A percentile compares a stretch with the other conserved stretches of the same genome.
Conservation (phyloP, 441 rosid genomes). For the Daphne laureola region DNA sequence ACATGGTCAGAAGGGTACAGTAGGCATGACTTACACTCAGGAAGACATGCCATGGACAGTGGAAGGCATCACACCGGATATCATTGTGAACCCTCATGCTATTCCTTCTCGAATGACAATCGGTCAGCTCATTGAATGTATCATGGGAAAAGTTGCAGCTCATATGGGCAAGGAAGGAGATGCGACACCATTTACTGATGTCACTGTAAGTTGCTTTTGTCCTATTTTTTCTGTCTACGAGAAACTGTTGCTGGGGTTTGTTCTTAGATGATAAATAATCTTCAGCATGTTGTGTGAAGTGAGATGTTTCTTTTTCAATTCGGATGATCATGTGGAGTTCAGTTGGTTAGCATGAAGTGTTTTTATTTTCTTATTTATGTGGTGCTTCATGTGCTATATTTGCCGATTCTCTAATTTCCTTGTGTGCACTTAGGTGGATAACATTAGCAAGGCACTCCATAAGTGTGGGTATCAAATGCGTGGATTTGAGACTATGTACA, state of each 20-base stretch:
- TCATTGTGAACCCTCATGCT: slow-evolving; percentile 95
- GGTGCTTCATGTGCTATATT: too few species aligned
- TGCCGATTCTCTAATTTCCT: background rate
- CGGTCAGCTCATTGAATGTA: slow-evolving; percentile 98
- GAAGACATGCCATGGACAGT: slow-evolving; percentile 99
- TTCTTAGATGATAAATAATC: too few species aligned
- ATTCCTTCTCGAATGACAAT: slow-evolving; percentile 99
- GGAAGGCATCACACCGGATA: slow-evolving; percentile 94
- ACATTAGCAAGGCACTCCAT: slow-evolving; percentile 96
- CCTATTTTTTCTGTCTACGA: background rate
- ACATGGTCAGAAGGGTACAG: slow-evolving; percentile 99
- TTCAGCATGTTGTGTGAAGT: too few species aligned
- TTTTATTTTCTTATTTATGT: too few species aligned
- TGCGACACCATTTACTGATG: slow-evolving; percentile 97
- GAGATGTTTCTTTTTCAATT: too few species aligned
- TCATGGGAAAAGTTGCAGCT: slow-evolving; percentile 99
- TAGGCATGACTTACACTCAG: slow-evolving; percentile 99
- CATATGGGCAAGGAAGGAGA: slow-evolving; percentile 99
- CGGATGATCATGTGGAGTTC: too few species aligned
- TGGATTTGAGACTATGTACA: slow-evolving; percentile 97
- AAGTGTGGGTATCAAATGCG: slow-evolving; percentile 99
- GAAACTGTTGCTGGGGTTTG: too few species aligned
- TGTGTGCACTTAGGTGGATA: slow-evolving; percentile 58
- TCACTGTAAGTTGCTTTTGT: slow-evolving; percentile 54
- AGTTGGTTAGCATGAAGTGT: too few species aligned